These are phyloP conservation scores for Penicillium robsamsonii DNA, from an alignment of 495 filamentous ascomycete species.

Conservation along the genomic window DNA sequence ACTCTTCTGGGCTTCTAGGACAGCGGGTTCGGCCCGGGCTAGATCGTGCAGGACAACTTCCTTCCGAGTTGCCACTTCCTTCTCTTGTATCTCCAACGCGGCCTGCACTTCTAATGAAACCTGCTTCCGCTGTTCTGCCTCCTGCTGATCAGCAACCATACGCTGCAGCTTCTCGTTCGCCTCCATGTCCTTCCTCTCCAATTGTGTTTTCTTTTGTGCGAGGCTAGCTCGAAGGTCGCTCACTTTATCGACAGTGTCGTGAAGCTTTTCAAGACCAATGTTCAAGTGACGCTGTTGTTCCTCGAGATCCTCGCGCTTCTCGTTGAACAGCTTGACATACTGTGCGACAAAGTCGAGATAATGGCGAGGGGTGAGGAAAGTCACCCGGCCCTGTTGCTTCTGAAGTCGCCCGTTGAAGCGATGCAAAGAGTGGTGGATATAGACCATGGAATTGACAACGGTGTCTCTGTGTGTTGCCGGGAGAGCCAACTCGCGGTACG, in stretches of 20 bases:
- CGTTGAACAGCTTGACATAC: constrained; percentile 95
- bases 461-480: constrained; percentile 87
- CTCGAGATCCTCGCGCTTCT: constrained; percentile 97
- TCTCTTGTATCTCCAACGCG: constrained; percentile 84
- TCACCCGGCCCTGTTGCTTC: constrained; percentile 86
- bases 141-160: constrained; percentile 94
- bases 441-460: constrained; percentile 96
- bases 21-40: constrained; percentile 88
- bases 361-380: constrained; percentile 92
- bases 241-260: constrained; percentile 97
- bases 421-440: constrained; percentile 92
- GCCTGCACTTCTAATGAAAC: constrained; percentile 84
- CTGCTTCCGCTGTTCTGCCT: constrained; percentile 88
- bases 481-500: constrained; percentile 78
- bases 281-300: constrained; percentile 98
- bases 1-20: constrained; percentile 86
- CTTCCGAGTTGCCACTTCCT: constrained; percentile 77
- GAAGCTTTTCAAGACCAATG: constrained; percentile 94
- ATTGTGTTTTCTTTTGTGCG: constrained; percentile 86
- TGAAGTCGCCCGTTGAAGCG: constrained; percentile 83
- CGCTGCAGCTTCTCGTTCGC: constrained; percentile 95
- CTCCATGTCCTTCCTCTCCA: constrained; percentile 90
- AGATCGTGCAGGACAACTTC: constrained; percentile 86
- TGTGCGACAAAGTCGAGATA: constrained; percentile 98
- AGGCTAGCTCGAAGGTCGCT: constrained; percentile 85